Conservation (phyloP, 1,284 basidiomycete species). For the Boletus calvinii region DNA sequence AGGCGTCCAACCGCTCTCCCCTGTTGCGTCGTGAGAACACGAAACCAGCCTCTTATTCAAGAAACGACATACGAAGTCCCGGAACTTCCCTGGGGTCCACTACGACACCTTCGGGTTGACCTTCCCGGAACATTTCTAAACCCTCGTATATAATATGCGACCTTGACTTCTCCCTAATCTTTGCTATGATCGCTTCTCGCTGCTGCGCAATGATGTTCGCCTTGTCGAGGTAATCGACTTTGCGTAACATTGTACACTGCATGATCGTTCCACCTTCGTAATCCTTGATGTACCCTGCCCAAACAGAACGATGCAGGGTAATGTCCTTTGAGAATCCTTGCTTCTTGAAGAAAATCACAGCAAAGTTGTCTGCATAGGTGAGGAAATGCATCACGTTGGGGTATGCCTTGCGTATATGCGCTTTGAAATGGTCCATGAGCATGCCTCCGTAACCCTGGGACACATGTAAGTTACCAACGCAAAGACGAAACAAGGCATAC, state of each 20-base stretch:
- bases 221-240: conserved; percentile 89
- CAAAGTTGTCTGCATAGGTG: conserved; percentile 99
- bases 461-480: neutral
- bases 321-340: conserved; percentile 99
- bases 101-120: conserved; percentile 43
- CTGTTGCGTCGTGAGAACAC: conserved; percentile 38
- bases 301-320: conserved; percentile 82
- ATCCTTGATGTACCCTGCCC: conserved; percentile 99
- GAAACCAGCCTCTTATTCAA: conserved; percentile 3
- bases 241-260: conserved; percentile 94
- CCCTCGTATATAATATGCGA: conserved; percentile 89
- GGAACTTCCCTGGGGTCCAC: conserved; percentile 79
- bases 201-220: conserved; percentile 78
- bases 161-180: conserved; percentile 86
- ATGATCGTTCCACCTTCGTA: conserved; percentile 99
- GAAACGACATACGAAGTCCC: conserved; percentile 65
- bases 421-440: conserved; percentile 99
- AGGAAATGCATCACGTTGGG: conserved; percentile 91
- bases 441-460: conserved; percentile 93
- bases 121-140: conserved; percentile 73
- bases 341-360: conserved; percentile 98
- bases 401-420: conserved; percentile 81
- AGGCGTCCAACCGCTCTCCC: conserved; percentile 92
- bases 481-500: conserved; percentile 41
- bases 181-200: conserved; percentile 85